Evolutionary conservation across 1,139 yeast species (phyloP).

Genomic region (Arxiozyma heterogenica): DNA sequence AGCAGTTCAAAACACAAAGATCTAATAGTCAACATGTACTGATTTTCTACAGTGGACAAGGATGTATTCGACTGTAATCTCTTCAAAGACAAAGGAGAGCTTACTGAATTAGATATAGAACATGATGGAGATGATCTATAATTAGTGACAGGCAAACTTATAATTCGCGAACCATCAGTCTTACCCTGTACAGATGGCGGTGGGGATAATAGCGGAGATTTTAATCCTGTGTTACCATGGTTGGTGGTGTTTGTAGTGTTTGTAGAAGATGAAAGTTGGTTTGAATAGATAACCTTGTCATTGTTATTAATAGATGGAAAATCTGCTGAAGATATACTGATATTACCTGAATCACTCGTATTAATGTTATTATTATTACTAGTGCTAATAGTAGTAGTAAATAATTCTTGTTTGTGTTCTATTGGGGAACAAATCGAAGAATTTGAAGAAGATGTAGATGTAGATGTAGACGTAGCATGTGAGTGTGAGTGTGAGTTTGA

Average conservation of each 20-base stretch:
- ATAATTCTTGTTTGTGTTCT: neutral
- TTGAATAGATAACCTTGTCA: neutral
- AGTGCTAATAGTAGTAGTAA: neutral
- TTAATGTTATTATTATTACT: no score
- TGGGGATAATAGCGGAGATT: slow-evolving; percentile 2
- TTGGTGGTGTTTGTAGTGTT: neutral
- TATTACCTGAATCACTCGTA: no score
- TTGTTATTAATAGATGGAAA: neutral
- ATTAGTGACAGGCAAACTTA: neutral
- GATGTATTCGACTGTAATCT: neutral
- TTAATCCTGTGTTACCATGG: neutral
- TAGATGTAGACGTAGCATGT: neutral
- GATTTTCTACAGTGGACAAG: slow-evolving; percentile 11
- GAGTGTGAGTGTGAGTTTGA: neutral
- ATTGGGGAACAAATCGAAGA: slow-evolving; percentile 1
- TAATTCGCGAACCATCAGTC: neutral
- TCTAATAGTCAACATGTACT: neutral
- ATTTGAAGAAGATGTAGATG: slow-evolving; percentile 1
- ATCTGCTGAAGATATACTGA: no score
- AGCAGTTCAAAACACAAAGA: slow-evolving; percentile 1
- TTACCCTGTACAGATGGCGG: neutral
- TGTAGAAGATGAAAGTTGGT: neutral
- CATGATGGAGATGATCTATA: neutral
- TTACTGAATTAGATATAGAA: neutral
- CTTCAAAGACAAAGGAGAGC: neutral